Evolutionary conservation across 177 flowering plant genomes (phyloP).

Genomic region (Telopea speciosissima): DNA sequence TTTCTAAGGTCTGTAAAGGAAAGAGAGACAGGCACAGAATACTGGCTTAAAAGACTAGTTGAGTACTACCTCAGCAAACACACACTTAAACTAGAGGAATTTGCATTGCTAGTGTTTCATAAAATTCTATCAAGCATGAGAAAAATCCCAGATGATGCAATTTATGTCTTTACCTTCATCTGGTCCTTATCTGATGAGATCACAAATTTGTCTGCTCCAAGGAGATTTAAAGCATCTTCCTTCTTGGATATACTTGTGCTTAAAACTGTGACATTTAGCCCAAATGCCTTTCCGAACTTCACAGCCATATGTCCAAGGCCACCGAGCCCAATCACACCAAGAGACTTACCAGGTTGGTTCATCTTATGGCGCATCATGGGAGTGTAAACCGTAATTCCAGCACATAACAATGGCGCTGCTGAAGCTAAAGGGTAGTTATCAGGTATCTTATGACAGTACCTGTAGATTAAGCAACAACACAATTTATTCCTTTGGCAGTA

Average conservation of each 20-base stretch:
- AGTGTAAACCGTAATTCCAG: constrained; percentile 34
- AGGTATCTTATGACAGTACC: constrained; percentile 36
- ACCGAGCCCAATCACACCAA: constrained; percentile 37
- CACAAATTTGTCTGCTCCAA: constrained; percentile 34
- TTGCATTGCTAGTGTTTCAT: not conserved
- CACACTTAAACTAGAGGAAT: not conserved
- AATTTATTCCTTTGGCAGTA: not conserved
- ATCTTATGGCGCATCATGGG: constrained; percentile 37
- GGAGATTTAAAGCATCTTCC: constrained; percentile 30
- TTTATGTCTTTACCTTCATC: constrained; percentile 25
- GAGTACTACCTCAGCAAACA: not conserved
- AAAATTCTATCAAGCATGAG: not conserved
- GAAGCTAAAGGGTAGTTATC: constrained; percentile 29
- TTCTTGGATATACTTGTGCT: constrained; percentile 35
- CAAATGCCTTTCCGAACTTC: constrained; percentile 40
- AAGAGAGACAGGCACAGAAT: not conserved
- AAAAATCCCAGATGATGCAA: not conserved
- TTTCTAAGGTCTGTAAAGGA: constrained; percentile 40
- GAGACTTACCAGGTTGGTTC: constrained; percentile 40
- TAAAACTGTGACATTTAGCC: constrained; percentile 32
- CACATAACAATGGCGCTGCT: constrained; percentile 38
- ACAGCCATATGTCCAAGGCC: constrained; percentile 45
- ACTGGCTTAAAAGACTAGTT: too few species aligned
- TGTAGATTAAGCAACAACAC: constrained; percentile 6
- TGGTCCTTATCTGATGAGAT: constrained; percentile 28